These are phyloP conservation scores for Gillenia trifoliata DNA, from an alignment of 306 rosid genomes.

Conservation along the genomic window DNA sequence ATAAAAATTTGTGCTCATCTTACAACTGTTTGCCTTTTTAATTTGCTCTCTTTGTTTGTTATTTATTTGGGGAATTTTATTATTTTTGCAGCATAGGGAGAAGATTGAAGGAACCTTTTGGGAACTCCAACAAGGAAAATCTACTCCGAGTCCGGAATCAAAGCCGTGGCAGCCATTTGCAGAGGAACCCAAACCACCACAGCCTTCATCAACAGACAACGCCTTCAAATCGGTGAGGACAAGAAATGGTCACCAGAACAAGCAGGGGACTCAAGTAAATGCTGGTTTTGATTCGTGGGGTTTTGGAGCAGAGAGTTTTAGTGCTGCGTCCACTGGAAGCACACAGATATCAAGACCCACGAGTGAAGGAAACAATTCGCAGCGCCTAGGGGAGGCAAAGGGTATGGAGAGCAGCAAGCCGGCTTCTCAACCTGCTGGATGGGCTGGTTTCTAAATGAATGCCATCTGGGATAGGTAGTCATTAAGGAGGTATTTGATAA, in stretches of 20 bases:
- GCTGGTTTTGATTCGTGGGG: slow-evolving; percentile 73
- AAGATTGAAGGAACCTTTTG: slow-evolving; percentile 24
- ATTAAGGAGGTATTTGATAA: slow-evolving; percentile 10
- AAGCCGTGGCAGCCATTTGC: slow-evolving; percentile 81
- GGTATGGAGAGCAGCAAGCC: slow-evolving; percentile 40
- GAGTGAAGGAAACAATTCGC: slow-evolving; percentile 46
- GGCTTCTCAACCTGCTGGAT: slow-evolving; percentile 86
- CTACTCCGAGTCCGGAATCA: slow-evolving; percentile 50
- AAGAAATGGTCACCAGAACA: slow-evolving; percentile 51
- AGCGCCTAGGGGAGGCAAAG: slow-evolving; percentile 40
- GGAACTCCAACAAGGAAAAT: slow-evolving; percentile 46
- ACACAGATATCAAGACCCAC: slow-evolving; percentile 40
- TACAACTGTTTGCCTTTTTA: slow-evolving; percentile 6
- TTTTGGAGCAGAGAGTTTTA: slow-evolving; percentile 66
- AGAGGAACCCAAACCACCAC: slow-evolving; percentile 46
- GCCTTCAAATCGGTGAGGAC: slow-evolving; percentile 65
- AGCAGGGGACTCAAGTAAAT: slow-evolving; percentile 37
- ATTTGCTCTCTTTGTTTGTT: slow-evolving; percentile 4
- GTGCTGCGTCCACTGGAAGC: slow-evolving; percentile 48
- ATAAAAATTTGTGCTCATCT: neutral
- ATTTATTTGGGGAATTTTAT: neutral
- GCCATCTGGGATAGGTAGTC: slow-evolving; percentile 3
- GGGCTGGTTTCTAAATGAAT: slow-evolving; percentile 81
- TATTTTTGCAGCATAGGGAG: slow-evolving; percentile 4
- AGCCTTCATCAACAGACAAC: slow-evolving; percentile 37